A percentile compares a stretch with the other conserved stretches of the same genome.
Conservation (phyloP, 1,139 yeast genomes). For the Candida glucosophila region DNA sequence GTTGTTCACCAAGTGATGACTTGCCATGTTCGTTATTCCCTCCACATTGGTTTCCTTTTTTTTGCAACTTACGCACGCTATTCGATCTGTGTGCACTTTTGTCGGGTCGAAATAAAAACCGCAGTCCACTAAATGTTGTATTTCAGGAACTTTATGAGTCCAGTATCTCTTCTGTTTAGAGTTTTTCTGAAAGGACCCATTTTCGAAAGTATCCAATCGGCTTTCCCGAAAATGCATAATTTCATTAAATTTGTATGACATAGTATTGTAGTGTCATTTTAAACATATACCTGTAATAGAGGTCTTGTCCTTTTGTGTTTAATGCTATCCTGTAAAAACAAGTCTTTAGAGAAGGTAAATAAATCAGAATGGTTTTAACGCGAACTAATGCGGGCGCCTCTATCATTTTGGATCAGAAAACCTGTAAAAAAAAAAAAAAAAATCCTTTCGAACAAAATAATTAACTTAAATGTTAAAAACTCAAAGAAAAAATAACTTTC, state of each 20-base stretch:
- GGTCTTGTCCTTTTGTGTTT: no score
- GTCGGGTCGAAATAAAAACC: constrained; percentile 71
- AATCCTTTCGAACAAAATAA: no score
- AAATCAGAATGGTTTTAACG: no score
- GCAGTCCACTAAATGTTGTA: constrained; percentile 33
- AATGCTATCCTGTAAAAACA: no score
- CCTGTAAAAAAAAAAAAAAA: no score
- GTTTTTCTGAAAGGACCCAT: constrained; percentile 6
- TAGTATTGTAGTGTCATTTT: constrained; percentile 2
- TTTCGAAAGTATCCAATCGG: constrained; percentile 6
- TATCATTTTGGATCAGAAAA: no score
- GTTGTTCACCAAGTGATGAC: constrained; percentile 38
- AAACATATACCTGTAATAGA: no score
- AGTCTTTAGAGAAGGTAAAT: no score
- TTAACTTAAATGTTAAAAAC: no score
- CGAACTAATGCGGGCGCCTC: no score
- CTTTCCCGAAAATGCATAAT: constrained; percentile 6
- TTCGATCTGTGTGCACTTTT: constrained; percentile 33
- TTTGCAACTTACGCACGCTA: constrained; percentile 56
- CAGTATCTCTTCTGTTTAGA: constrained; percentile 10
- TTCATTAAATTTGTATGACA: constrained; percentile 6
- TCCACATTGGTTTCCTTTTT: constrained; percentile 31
- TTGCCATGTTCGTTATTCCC: constrained; percentile 21
- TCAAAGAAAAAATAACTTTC: no score
- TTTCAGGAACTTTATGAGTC: constrained; percentile 9